Evolutionary conservation across 2,329 filamentous ascomycete genomes (phyloP).

Genomic region (Aspergillus fructus): DNA sequence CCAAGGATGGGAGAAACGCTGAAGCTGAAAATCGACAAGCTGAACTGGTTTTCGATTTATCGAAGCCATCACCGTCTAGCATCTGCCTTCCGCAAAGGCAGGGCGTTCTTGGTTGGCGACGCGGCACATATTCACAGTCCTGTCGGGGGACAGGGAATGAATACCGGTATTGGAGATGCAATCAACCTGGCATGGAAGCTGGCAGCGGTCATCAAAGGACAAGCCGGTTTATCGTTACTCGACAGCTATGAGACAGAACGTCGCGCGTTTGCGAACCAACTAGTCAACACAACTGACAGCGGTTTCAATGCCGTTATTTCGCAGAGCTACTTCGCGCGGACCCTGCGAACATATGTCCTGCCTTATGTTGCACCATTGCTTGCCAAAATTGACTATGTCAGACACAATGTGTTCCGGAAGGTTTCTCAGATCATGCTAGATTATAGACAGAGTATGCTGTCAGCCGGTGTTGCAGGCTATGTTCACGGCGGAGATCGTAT

Average conservation of each 20-base stretch:
- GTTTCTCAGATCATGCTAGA: conserved; percentile 45
- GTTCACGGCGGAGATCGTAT: conserved; percentile 51
- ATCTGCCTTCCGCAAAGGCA: conserved; percentile 45
- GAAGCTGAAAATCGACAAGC: conserved; percentile 26
- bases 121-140: conserved; percentile 59
- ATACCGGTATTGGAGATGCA: conserved; percentile 56
- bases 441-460: conserved; percentile 44
- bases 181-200: conserved; percentile 59
- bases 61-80: conserved; percentile 47
- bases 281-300: conserved; percentile 45
- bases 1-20: conserved; percentile 22
- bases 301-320: conserved; percentile 42
- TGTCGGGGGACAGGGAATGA: conserved; percentile 59
- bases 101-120: conserved; percentile 57
- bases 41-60: conserved; percentile 47
- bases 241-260: conserved; percentile 52
- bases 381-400: conserved; percentile 21
- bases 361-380: conserved; percentile 34
- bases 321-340: conserved; percentile 43
- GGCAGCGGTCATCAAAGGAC: conserved; percentile 44
- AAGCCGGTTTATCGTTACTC: conserved; percentile 42
- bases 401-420: conserved; percentile 30
- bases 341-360: conserved; percentile 39
- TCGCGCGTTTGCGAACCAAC: conserved; percentile 45
- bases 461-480: conserved; percentile 33